Evolutionary conservation across 495 filamentous ascomycete genomes (phyloP).

Genomic region (Neurospora hispaniola): DNA sequence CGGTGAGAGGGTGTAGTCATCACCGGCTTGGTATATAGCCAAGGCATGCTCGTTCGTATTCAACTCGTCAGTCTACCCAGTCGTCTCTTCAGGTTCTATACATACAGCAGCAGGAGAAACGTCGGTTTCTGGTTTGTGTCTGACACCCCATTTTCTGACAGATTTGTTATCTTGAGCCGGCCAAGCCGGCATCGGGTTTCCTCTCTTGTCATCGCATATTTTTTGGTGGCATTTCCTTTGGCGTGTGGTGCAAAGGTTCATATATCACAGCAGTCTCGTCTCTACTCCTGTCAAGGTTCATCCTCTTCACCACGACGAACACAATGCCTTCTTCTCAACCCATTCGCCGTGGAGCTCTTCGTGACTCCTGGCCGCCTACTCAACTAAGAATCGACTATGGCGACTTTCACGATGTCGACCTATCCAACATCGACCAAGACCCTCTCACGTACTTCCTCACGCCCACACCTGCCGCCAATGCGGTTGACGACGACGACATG

Average conservation of each 20-base stretch:
- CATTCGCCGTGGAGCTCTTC: not conserved
- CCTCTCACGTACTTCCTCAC: slow-evolving; percentile 42
- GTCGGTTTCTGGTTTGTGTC: not conserved
- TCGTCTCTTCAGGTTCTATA: slow-evolving; percentile 7
- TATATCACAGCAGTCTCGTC: not conserved
- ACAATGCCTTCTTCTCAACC: not conserved
- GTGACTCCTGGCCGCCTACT: slow-evolving; percentile 23
- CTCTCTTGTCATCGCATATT: not conserved
- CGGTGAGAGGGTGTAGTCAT: slow-evolving; percentile 1
- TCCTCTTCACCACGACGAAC: not conserved
- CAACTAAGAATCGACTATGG: slow-evolving; percentile 25
- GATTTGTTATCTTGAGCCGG: slow-evolving; percentile 19
- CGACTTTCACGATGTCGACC: slow-evolving; percentile 29
- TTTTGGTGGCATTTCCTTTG: not conserved
- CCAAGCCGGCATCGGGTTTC: slow-evolving; percentile 18
- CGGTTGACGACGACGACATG: slow-evolving; percentile 29
- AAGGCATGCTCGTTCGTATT: not conserved
- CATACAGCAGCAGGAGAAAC: slow-evolving; percentile 5
- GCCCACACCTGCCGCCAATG: slow-evolving; percentile 24
- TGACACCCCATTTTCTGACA: slow-evolving; percentile 12
- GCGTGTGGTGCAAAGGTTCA: not conserved
- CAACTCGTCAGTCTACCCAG: slow-evolving; percentile 3
- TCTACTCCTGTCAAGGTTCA: not conserved
- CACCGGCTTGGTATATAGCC: not conserved
- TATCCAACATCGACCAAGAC: slow-evolving; percentile 29